phyloP scores from a whole-genome alignment of 768 basidiomycete species.

The Candolleomyces aberdarensis region DNA sequence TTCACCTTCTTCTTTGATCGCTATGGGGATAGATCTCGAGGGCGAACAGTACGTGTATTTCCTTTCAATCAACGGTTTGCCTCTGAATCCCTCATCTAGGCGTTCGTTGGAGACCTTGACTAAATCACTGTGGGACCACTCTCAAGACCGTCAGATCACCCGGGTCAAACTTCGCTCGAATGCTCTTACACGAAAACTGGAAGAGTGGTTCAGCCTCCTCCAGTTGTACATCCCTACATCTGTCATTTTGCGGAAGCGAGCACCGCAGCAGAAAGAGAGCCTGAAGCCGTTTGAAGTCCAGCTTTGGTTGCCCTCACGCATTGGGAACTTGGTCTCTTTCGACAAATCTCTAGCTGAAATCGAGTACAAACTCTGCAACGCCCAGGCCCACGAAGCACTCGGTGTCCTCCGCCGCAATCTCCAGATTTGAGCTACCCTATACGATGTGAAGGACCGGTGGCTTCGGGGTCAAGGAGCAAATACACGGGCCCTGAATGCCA shows the following conservation, averaged over 20 bases:
- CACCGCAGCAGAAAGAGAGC: background rate
- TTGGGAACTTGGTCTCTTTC: background rate
- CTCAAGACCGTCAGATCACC: constrained; percentile 12
- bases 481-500: constrained; percentile 18
- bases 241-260: background rate
- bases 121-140: constrained; percentile 11
- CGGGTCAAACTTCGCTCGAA: constrained; percentile 10
- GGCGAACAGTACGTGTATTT: constrained; percentile 26
- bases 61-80: background rate
- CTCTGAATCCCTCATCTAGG: background rate
- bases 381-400: constrained; percentile 24
- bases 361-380: constrained; percentile 19
- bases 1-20: constrained; percentile 22
- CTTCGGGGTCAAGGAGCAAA: constrained; percentile 21
- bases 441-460: constrained; percentile 18
- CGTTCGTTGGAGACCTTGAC: background rate
- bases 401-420: constrained; percentile 16
- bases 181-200: constrained; percentile 15
- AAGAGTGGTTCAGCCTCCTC: constrained; percentile 12
- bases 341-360: constrained; percentile 4
- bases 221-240: constrained; percentile 12
- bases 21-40: constrained; percentile 28
- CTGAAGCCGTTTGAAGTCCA: constrained; percentile 5
- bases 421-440: constrained; percentile 17
- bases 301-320: constrained; percentile 23